Conservation (phyloP, 129 eudicot genomes). For the Sambucus nigra region DNA sequence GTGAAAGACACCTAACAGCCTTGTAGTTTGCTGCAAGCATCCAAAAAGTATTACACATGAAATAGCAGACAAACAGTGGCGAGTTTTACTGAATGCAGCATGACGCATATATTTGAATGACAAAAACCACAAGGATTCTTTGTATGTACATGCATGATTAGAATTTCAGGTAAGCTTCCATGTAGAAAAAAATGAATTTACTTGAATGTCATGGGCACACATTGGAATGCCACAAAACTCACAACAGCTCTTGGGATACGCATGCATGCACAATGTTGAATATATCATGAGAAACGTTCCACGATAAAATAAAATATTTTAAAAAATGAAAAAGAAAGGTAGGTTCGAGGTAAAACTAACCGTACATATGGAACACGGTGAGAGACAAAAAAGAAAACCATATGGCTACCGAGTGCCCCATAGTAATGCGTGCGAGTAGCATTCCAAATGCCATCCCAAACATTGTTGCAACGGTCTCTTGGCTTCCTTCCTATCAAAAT, state of each 20-base stretch:
- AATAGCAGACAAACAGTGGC: background rate
- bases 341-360: conserved; percentile 58
- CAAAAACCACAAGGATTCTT: background rate
- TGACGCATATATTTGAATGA: background rate
- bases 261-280: conserved; percentile 5
- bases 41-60: conserved; percentile 6
- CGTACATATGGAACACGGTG: conserved; percentile 96
- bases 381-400: conserved; percentile 92
- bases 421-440: conserved; percentile 81
- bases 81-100: background rate
- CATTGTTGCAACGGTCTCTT: conserved; percentile 97
- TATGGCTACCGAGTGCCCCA: conserved; percentile 63
- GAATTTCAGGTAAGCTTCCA: too few relatives aligned
- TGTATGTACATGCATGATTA: too few relatives aligned
- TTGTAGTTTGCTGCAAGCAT: conserved; percentile 74
- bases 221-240: background rate
- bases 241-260: conserved; percentile 4
- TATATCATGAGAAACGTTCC: conserved; percentile 1
- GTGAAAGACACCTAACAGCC: conserved; percentile 80
- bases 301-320: too few relatives aligned
- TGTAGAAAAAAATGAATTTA: conserved; percentile 6
- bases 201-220: background rate
- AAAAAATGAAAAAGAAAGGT: conserved; percentile 1
- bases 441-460: conserved; percentile 97
- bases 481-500: conserved; percentile 86